Conservation (phyloP, 1,139 yeast species). For the Hanseniaspora gamundiae region DNA sequence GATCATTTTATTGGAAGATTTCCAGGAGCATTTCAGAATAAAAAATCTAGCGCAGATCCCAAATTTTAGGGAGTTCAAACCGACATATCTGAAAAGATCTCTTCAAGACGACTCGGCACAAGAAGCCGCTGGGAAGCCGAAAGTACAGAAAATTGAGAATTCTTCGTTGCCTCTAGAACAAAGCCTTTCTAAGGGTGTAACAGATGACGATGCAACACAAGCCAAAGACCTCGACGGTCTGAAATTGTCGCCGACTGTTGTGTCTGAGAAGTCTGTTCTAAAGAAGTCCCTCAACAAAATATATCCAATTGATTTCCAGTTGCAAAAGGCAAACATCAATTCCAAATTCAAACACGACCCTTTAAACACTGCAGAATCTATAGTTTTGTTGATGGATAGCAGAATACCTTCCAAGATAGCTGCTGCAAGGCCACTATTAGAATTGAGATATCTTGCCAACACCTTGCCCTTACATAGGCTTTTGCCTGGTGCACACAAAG, state of each 20-base stretch:
- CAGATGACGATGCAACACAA: not conserved
- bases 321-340: not conserved
- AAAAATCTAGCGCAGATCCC: slow-evolving; percentile 7
- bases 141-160: not conserved
- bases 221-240: not conserved
- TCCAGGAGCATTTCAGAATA: slow-evolving; percentile 3
- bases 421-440: slow-evolving; percentile 61
- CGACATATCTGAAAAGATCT: slow-evolving; percentile 1
- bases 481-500: slow-evolving; percentile 76
- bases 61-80: slow-evolving; percentile 6
- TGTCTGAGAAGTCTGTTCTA: not conserved
- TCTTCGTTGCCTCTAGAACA: not conserved
- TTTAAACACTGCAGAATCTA: slow-evolving; percentile 26
- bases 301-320: not conserved
- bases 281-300: not conserved
- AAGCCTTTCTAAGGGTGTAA: not conserved
- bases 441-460: slow-evolving; percentile 75
- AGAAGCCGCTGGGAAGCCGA: not conserved
- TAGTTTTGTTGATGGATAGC: slow-evolving; percentile 35
- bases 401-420: slow-evolving; percentile 37
- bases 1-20: slow-evolving; percentile 2
- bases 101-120: not conserved
- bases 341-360: slow-evolving; percentile 8
- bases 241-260: not conserved
- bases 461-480: slow-evolving; percentile 74